A percentile compares a stretch with the other conserved stretches of the same genome.
Conservation (phyloP, 257 asterid species). For the Gynochthodes officinalis region DNA sequence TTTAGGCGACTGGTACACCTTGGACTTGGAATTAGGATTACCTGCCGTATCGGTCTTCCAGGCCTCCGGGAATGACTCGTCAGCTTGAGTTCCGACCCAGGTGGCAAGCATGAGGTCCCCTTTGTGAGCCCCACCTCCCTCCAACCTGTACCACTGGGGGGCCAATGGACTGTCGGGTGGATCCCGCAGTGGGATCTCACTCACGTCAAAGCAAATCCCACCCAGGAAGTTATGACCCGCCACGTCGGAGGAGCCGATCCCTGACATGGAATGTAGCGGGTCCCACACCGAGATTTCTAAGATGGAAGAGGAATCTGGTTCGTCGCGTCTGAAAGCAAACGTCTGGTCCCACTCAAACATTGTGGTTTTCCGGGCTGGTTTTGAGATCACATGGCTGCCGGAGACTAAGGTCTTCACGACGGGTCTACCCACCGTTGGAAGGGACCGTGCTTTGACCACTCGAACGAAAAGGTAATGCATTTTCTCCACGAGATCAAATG, state of each 20-base stretch:
- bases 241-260: slow-evolving; percentile 23
- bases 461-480: slow-evolving; percentile 82
- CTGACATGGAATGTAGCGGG: slow-evolving; percentile 30
- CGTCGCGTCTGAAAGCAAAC: slow-evolving; percentile 62
- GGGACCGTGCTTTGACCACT: slow-evolving; percentile 71
- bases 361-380: slow-evolving; percentile 59
- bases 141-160: slow-evolving; percentile 90
- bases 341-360: slow-evolving; percentile 85
- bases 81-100: slow-evolving; percentile 92
- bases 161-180: slow-evolving; percentile 91
- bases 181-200: slow-evolving; percentile 79
- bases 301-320: slow-evolving; percentile 60
- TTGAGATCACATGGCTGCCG: slow-evolving; percentile 60
- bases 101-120: slow-evolving; percentile 94
- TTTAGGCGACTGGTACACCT: slow-evolving; percentile 84
- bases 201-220: slow-evolving; percentile 83
- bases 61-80: slow-evolving; percentile 83
- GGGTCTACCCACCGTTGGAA: slow-evolving; percentile 66
- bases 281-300: slow-evolving; percentile 86
- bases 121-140: slow-evolving; percentile 81
- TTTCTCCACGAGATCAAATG: slow-evolving; percentile 87
- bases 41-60: slow-evolving; percentile 78
- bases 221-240: slow-evolving; percentile 68
- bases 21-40: slow-evolving; percentile 54
- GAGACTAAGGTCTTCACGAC: slow-evolving; percentile 69